Conservation (phyloP, 2,329 filamentous ascomycete genomes). For the Elsinoe perseae region DNA sequence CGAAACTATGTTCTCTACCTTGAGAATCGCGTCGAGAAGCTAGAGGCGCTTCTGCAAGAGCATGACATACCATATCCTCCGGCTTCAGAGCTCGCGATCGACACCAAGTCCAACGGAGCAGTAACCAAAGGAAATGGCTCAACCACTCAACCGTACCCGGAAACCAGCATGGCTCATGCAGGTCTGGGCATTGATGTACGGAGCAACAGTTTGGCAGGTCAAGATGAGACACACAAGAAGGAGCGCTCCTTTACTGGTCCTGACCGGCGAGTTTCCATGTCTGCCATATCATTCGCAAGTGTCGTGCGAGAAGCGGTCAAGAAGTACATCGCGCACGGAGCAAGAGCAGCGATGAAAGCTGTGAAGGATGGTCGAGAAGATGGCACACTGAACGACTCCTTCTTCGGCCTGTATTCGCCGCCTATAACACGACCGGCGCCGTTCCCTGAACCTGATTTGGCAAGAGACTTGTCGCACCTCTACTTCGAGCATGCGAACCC, state of each 20-base stretch:
- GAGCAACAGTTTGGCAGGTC: background rate
- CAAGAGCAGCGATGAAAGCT: slow-evolving; percentile 52
- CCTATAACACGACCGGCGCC: slow-evolving; percentile 77
- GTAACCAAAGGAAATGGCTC: background rate
- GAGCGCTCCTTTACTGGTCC: slow-evolving; percentile 52
- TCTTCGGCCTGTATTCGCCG: slow-evolving; percentile 91
- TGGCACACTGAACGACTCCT: slow-evolving; percentile 81
- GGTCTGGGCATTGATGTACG: background rate
- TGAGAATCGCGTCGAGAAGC: slow-evolving; percentile 74
- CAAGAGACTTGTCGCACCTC: slow-evolving; percentile 62
- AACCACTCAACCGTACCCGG: background rate
- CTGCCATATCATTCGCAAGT: slow-evolving; percentile 86
- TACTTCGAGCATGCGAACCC: slow-evolving; percentile 97
- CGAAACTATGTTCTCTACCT: slow-evolving; percentile 91
- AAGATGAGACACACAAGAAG: slow-evolving; percentile 13
- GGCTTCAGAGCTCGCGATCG: slow-evolving; percentile 53
- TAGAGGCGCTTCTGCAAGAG: slow-evolving; percentile 65
- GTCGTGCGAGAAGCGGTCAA: slow-evolving; percentile 94
- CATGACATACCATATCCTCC: slow-evolving; percentile 66
- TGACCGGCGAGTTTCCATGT: slow-evolving; percentile 73
- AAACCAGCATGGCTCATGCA: background rate
- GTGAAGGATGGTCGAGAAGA: slow-evolving; percentile 44
- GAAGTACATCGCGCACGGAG: slow-evolving; percentile 52
- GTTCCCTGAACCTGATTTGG: slow-evolving; percentile 73
- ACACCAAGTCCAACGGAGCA: slow-evolving; percentile 14